Base-by-base conservation (phyloP, 495 filamentous ascomycete genomes). In the Neurospora sp. region DNA sequence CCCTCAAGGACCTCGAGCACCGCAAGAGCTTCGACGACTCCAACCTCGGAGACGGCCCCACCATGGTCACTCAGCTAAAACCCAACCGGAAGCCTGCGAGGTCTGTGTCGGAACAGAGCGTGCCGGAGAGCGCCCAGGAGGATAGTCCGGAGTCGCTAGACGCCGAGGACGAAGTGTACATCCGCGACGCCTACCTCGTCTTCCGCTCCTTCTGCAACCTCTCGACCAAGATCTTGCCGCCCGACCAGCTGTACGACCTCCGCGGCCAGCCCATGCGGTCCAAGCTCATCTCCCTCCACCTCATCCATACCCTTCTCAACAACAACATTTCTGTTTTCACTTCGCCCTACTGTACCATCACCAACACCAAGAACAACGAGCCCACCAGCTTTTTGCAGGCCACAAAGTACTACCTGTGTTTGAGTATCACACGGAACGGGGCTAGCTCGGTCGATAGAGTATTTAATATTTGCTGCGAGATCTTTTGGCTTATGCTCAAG, bases 131-230 rank as follows among this genome's bases (percentile, higher is more conserved):
- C 82, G 11, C 81, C 71, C 71, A 82, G 3, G 85, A 87, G 27
- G 83, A 86, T 5, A 83, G 86, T 1, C 85, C 89, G 10, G 94
- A 97, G 73, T 79, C 81, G 12, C 78, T 86, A 20, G 96, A 98
- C 59, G 93, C 96, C 73, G 94, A 97, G 75, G 96, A 98, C 78
- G 96, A 99, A 77, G 92, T 98, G 7, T 98, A 94, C 78, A 92
- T 97, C 72, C 93, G 95, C 77, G 96, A 99, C 81, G 93, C 96
- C 16, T 99, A 97, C 80, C 85, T 99, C 16, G 94, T 99, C 39
- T 97, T 99, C 85, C 88, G 96, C 31, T 96, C 96, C 10, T 94
- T 99, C 82, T 99, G 96, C 86, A 97, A 97, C 79, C 86, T 99
- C 59, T 97, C 94, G 74, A 97, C 94, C 72, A 99, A 98, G 78